A percentile compares a stretch with the other conserved stretches of the same genome.
These are phyloP conservation scores for Aspergillus tubingensis DNA, from an alignment of 2,329 filamentous ascomycete species.

Conservation along the genomic window DNA sequence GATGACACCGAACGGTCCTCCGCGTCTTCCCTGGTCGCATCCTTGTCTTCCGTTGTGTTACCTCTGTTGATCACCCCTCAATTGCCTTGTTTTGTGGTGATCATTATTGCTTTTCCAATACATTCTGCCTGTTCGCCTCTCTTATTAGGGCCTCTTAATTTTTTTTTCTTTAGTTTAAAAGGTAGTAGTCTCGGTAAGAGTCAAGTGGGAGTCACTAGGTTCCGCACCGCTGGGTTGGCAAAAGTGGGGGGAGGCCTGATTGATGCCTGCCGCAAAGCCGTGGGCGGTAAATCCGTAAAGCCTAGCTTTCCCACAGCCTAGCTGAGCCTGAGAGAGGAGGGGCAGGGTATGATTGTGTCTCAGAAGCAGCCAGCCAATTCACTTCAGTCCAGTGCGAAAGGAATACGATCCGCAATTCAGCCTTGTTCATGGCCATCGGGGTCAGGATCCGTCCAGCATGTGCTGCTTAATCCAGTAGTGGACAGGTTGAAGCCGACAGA, in stretches of 20 bases:
- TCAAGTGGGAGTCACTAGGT: neutral
- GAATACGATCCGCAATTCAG: slow-evolving; percentile 1
- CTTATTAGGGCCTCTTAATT: neutral
- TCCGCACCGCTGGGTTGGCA: neutral
- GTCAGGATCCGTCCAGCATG: neutral
- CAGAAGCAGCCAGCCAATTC: neutral
- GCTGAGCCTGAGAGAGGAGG: neutral
- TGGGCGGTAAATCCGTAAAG: neutral
- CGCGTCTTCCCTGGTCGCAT: slow-evolving; percentile 1
- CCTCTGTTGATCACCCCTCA: neutral
- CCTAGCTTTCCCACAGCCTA: neutral
- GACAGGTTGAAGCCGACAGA: neutral
- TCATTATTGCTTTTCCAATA: neutral
- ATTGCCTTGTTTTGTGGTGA: neutral
- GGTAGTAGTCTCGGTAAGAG: neutral
- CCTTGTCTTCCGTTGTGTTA: neutral
- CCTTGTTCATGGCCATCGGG: neutral
- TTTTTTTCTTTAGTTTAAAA: too few relatives aligned
- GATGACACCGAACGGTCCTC: slow-evolving; percentile 2
- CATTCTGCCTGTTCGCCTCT: neutral
- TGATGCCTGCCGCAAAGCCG: slow-evolving; percentile 1
- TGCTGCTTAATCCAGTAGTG: neutral
- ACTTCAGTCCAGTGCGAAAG: neutral
- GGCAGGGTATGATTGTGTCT: neutral
- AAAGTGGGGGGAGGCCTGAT: neutral